Evolutionary conservation across 371 early-diverging fungal species (phyloP).

Genomic region (Dentiscutata heterogama): DNA sequence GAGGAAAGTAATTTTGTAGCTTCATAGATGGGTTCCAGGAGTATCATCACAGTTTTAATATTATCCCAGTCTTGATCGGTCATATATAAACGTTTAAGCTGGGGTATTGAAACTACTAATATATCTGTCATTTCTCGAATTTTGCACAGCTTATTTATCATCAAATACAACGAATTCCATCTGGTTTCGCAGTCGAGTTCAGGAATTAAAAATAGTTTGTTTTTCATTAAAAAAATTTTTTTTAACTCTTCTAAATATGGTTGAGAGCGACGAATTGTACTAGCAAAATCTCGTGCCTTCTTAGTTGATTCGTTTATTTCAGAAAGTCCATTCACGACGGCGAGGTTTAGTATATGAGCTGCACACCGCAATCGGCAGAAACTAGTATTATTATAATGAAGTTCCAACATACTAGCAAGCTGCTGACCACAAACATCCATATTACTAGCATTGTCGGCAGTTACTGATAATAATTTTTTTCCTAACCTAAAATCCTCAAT

Average conservation of each 20-base stretch:
- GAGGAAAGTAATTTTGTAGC: too few relatives aligned
- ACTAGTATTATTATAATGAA: background rate
- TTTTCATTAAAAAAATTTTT: background rate
- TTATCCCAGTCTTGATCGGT: too few relatives aligned
- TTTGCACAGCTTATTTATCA: background rate
- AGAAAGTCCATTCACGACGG: background rate
- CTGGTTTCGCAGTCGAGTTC: background rate
- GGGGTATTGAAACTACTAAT: background rate
- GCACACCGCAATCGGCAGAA: background rate
- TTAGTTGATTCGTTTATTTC: background rate
- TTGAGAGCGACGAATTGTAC: background rate
- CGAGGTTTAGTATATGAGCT: constrained; percentile 6
- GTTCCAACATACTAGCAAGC: background rate
- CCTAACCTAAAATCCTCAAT: constrained; percentile 48
- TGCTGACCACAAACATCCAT: background rate
- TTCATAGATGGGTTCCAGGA: too few relatives aligned
- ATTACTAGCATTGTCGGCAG: background rate
- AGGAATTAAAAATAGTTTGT: background rate
- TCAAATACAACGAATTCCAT: background rate
- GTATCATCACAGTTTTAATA: too few relatives aligned
- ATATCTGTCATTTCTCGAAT: background rate
- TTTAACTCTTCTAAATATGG: background rate
- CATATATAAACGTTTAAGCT: too few relatives aligned
- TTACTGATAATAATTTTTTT: background rate
- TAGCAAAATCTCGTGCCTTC: background rate